Percentiles rank a stretch among this genome's conserved stretches.
Conservation (phyloP, 202 grass and related monocot species). For the Zizania palustris region DNA sequence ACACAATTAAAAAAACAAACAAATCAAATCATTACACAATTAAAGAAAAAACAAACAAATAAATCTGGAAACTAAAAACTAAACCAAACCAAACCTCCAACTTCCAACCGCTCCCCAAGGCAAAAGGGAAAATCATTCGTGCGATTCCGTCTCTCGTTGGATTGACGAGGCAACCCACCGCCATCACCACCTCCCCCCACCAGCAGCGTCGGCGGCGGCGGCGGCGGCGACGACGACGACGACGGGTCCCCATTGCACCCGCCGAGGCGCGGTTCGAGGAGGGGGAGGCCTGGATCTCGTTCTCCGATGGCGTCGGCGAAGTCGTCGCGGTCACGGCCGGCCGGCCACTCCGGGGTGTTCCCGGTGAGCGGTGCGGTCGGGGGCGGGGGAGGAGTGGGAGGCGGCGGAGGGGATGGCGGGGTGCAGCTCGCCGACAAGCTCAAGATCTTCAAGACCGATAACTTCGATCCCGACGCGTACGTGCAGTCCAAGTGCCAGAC, state of each 20-base stretch:
- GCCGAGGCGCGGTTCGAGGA: not conserved
- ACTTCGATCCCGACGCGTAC: slow-evolving; percentile 96
- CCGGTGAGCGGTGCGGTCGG: slow-evolving; percentile 49
- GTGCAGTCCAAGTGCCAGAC: slow-evolving; percentile 98
- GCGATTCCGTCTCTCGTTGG: too few species aligned
- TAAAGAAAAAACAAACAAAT: too few species aligned
- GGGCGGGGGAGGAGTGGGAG: slow-evolving; percentile 31
- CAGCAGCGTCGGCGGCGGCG: too few species aligned
- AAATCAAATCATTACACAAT: too few species aligned
- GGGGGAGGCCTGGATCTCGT: slow-evolving; percentile 40
- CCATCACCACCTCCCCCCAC: too few species aligned
- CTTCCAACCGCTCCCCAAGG: too few species aligned
- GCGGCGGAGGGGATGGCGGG: slow-evolving; percentile 49
- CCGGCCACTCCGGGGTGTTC: slow-evolving; percentile 65
- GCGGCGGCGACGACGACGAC: slow-evolving; percentile 16
- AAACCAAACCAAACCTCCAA: too few species aligned
- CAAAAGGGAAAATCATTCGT: too few species aligned
- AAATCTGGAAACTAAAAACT: too few species aligned
- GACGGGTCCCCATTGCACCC: not conserved
- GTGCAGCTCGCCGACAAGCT: slow-evolving; percentile 98
- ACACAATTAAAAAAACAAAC: too few species aligned
- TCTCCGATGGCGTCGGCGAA: slow-evolving; percentile 90
- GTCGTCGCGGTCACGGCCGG: slow-evolving; percentile 82
- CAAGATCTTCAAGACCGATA: slow-evolving; percentile 99
- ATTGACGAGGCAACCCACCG: too few species aligned